phyloP scores from a whole-genome alignment of 192 early-diverging fungal genomes.

The Rhizophagus clarus region DNA sequence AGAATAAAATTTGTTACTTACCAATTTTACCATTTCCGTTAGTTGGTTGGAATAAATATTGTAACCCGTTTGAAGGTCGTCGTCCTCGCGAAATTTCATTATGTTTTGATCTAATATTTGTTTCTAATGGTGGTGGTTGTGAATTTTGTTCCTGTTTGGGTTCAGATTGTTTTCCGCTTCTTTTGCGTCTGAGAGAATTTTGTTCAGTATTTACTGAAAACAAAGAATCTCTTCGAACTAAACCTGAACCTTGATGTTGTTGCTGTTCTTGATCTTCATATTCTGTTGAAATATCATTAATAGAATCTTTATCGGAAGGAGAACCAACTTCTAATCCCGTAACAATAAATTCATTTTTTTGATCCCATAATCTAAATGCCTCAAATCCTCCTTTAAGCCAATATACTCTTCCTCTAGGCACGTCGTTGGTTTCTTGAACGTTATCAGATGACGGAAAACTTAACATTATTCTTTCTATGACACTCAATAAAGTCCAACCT shows the following conservation, averaged over 20 bases:
- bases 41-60: conserved; percentile 12
- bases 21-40: not conserved
- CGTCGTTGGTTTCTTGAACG: not conserved
- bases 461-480: conserved; percentile 41
- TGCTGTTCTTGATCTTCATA: conserved; percentile 10
- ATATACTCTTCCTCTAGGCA: conserved; percentile 33
- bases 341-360: conserved; percentile 31
- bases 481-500: conserved; percentile 56
- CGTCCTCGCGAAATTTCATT: not conserved
- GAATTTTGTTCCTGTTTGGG: not conserved
- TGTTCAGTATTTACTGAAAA: conserved; percentile 46
- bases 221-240: conserved; percentile 39
- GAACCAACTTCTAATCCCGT: conserved; percentile 5
- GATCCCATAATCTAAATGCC: conserved; percentile 46
- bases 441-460: conserved; percentile 29
- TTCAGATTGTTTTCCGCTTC: not conserved
- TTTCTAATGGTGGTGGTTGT: conserved; percentile 7
- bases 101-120: not conserved
- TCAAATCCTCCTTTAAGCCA: conserved; percentile 57
- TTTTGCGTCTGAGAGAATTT: conserved; percentile 20
- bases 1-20: not conserved
- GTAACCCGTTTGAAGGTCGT: conserved; percentile 25
- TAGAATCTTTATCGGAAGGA: not conserved
- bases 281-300: conserved; percentile 9
- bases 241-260: not conserved